A percentile compares a stretch with the other conserved stretches of the same genome.
phyloP scores from a whole-genome alignment of 75 land plant genomes.

The Gnetum montanum region DNA sequence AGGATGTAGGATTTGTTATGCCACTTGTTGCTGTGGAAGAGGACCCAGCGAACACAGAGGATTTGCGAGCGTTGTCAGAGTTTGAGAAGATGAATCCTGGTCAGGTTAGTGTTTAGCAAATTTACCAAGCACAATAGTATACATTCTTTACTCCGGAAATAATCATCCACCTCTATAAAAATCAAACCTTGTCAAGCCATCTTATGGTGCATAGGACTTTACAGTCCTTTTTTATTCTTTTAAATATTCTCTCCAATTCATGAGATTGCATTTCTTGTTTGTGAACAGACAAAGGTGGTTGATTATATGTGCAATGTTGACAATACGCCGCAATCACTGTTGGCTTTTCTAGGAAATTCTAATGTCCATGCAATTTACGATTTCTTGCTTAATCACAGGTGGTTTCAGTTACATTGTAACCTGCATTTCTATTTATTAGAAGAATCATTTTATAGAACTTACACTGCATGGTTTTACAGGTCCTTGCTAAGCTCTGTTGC shows the following conservation, averaged over 20 bases:
- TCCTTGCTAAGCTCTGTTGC: constrained; percentile 41
- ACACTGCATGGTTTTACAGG: constrained; percentile 35
- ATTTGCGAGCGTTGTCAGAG: constrained; percentile 70
- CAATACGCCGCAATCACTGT: constrained; percentile 61
- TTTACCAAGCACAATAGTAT: too few relatives aligned
- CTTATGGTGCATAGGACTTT: too few relatives aligned
- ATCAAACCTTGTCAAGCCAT: too few relatives aligned
- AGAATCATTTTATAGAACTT: background rate
- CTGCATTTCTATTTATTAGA: background rate
- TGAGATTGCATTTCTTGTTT: too few relatives aligned
- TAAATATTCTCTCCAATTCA: too few relatives aligned
- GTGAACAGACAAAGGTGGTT: constrained; percentile 47
- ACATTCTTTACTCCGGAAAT: too few relatives aligned
- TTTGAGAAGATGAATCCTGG: constrained; percentile 81
- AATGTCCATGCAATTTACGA: constrained; percentile 83
- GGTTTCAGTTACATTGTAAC: background rate
- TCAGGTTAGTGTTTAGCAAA: constrained; percentile 52
- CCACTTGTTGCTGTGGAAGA: constrained; percentile 57
- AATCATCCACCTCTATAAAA: too few relatives aligned
- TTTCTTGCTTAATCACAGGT: constrained; percentile 87
- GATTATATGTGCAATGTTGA: constrained; percentile 51
- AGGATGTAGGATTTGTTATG: constrained; percentile 81
- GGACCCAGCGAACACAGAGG: constrained; percentile 55
- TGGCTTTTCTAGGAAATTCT: constrained; percentile 51
- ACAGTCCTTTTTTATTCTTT: too few relatives aligned